Base-by-base conservation (phyloP, 2,329 filamentous ascomycete species). In the Cercospora brassicicola region DNA sequence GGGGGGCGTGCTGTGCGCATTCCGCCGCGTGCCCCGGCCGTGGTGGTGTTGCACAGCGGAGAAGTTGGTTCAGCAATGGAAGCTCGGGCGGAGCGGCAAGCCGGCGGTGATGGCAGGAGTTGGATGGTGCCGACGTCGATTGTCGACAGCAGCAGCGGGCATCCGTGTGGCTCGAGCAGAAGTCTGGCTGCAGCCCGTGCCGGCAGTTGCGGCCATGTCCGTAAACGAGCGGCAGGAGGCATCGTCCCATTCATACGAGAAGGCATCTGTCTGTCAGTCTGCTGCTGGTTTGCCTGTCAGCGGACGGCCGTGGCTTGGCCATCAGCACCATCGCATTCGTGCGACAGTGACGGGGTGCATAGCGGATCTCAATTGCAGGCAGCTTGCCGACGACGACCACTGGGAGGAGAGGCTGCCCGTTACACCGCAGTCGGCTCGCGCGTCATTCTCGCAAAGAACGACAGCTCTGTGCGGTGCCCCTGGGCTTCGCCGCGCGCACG, bases 341-440 rank as follows among this genome's bases (percentile, higher is more conserved):
- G 67, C 67, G 67, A 74, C 72, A 15, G 68, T 72, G 69, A 72
- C 66, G 64, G 33, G n/a, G 57, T 56, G 62, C 57, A 64, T 57
- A 26, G 61, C 59, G 51, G 64, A 51, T 61, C 61, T 33, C 30
- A 48, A 48, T 42, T 64, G 59, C 39, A 39, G 42, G 59, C 57
- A 55, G 39, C 30, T 62, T 11, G 57, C 23, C 11, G 64, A 31
- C 28, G 64, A 51, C 64, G 64, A 48, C 64, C 64, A 65, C 33
- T 65, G 60, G 55, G 15, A 65, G 64, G 13, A 55, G 31, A 30
- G 8, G 53, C 30, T 42, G 59, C 53, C 51, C 48, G 62, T 65
- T 65, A 31, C 62, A 65, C 62, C 13, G 28, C 62, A 42, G 36
- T 59, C 62, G 23, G 62, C 62, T 42, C 62, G 42, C 60, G 62